Evolutionary conservation across 108 stramenopile genomes (phyloP).

Genomic region (Cyclotella baltica): DNA sequence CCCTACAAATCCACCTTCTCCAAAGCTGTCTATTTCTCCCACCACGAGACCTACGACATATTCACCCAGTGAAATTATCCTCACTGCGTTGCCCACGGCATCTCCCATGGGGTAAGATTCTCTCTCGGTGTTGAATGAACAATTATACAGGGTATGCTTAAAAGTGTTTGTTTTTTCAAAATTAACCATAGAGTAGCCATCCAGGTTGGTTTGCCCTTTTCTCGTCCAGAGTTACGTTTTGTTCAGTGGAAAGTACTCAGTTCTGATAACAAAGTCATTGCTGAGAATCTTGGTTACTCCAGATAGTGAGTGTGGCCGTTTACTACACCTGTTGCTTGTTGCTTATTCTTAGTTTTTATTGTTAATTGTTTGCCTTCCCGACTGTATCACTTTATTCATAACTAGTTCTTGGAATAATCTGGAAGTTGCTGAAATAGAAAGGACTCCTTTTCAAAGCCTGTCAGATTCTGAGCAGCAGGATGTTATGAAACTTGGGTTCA

Average conservation of each 20-base stretch:
- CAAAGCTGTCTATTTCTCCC: neutral
- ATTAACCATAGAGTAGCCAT: neutral
- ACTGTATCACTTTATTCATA: neutral
- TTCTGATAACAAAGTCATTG: neutral
- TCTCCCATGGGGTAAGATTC: constrained; percentile 10
- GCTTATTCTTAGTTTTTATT: no score
- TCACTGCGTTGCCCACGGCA: constrained; percentile 14
- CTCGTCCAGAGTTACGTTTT: constrained; percentile 21
- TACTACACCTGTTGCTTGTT: no score
- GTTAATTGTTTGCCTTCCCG: no score
- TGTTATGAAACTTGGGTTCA: constrained; percentile 28
- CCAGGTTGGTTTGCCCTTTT: neutral
- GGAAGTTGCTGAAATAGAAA: constrained; percentile 27
- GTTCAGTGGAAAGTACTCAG: constrained; percentile 15
- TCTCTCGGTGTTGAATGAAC: no score
- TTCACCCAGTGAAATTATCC: neutral
- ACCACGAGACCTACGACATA: neutral
- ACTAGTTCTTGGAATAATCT: constrained; percentile 30
- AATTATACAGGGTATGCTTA: no score
- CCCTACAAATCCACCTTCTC: neutral
- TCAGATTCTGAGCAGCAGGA: neutral
- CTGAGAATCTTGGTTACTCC: constrained; percentile 21
- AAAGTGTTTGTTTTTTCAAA: no score
- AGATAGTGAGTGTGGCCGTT: no score
- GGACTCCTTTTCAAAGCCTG: neutral